Base-by-base conservation (phyloP, 78 protist species). In the Chrysochromulina tobinii region DNA sequence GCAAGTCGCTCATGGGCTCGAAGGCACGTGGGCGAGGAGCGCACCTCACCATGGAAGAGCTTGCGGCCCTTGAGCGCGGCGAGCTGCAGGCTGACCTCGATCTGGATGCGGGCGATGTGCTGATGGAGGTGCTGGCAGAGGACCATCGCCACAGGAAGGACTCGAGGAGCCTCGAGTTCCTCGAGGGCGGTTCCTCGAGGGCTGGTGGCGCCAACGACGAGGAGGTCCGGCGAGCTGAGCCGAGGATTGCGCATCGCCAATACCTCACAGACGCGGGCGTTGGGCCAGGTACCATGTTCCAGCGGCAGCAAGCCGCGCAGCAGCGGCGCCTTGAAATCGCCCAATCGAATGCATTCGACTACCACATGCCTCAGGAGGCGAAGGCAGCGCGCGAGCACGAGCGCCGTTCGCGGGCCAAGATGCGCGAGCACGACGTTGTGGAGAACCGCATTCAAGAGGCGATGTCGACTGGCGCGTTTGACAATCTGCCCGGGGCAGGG, bases 201-300 rank as follows among this genome's bases (percentile, higher is more conserved):
- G 38, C 38, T 38, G 38, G 38, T 38, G 38, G 38, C 38, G 18
- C 72, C 25, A 66, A 66, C 48, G 72, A 21, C 72, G 72, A 66
- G 72, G 18, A 66, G n/a, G 9, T 66, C 25, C n/a, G 9, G 72
- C 72, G n/a, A 21, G n/a, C 72, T 21, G 72, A 21, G 72, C 72
- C 72, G 72, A 9, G 72, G n/a, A 21, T 21, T 8, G 72, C 72
- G 72, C 72, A 66, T 9, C 72, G 72, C 48, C 72, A 21, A 6
- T 66, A 66, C 72, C 72, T 66, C n/a, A 66, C 72, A 21, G n/a
- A 66, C 72, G 72, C 9, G 72, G 72, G 72, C n/a, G 72, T 66
- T 14, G 72, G 72, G 18, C 7, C 72, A 21, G 72, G 72, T 4
- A 66, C 72, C 48, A 21, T 66, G 48, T 66, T 15, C n/a, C n/a